Evolutionary conservation across 2,329 filamentous ascomycete genomes (phyloP), one percentile per base, ranked within the genome.

Genomic region (Fusarium anthophilum): DNA sequence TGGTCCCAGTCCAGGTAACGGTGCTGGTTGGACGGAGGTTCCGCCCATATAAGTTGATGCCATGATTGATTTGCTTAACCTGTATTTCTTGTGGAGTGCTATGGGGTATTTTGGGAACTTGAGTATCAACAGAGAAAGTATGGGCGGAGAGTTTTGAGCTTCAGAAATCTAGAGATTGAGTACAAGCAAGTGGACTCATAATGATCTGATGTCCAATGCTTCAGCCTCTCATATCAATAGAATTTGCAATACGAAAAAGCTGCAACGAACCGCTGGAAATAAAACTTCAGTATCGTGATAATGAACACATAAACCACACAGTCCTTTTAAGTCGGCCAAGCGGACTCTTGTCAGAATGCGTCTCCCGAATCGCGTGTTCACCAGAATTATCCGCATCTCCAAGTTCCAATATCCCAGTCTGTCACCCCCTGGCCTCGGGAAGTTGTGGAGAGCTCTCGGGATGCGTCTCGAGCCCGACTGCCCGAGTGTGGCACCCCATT

Each of bases 361-460:
- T 41, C 61, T n/a, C 22, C 57, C 39, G 47, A 62, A 45, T 44
- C 26, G 28, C 26, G 6, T 45, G 32, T 26, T 62, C 5, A 15
- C 10, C 32, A 32, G 17, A 17, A 14, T 30, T 37, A 37, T 7
- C 38, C 41, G 30, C 24, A 13, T 38, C 24, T 30, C 17, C 24
- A 28, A 11, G n/a, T 53, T 50, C 38, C 30, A 57, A 24, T 44
- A 54, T 50, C 54, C 70, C 24, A 47, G 60, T 22, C 15, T 18
- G 26, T 12, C 50, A n/a, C 22, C 50, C 51, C 73, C 48, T 45
- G 50, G 18, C 17, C 11, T 56, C 47, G 56, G 51, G 45, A 39
- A 37, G 37, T 32, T 28, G 72, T 66, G 72, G 48, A 22, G 61
- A 20, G 61, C 28, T 44, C 73, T 77, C 76, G 76, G 76, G 50